Evolutionary conservation across 371 early-diverging fungal genomes (phyloP).

Genomic region (Dichotomocladium elegans): DNA sequence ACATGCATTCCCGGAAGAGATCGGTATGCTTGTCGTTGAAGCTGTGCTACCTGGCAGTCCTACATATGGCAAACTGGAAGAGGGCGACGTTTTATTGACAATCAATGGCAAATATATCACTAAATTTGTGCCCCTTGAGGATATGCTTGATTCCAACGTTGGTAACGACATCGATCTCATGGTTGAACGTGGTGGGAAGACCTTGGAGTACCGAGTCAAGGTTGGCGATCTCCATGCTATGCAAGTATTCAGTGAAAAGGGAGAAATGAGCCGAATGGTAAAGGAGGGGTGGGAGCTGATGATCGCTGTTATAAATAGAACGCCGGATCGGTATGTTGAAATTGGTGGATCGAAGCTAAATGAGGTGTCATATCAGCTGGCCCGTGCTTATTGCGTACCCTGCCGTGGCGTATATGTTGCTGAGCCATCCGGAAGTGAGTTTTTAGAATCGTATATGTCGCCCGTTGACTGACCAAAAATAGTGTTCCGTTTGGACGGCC

Average conservation of each 20-base stretch:
- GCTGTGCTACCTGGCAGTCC: constrained; percentile 85
- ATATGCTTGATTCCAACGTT: constrained; percentile 71
- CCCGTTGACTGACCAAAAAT: neutral
- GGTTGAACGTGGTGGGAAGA: constrained; percentile 76
- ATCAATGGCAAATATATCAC: constrained; percentile 77
- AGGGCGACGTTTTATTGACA: constrained; percentile 85
- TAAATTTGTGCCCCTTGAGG: constrained; percentile 83
- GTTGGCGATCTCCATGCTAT: constrained; percentile 77
- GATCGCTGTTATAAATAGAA: constrained; percentile 20
- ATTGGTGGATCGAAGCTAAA: constrained; percentile 87
- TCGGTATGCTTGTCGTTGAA: constrained; percentile 86
- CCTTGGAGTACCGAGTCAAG: constrained; percentile 50
- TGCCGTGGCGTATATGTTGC: constrained; percentile 86
- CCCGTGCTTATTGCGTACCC: constrained; percentile 75
- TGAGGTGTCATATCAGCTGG: constrained; percentile 86
- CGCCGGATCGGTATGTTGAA: constrained; percentile 79
- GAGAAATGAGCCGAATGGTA: neutral
- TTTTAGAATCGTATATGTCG: neutral
- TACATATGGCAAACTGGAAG: constrained; percentile 66
- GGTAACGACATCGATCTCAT: constrained; percentile 57
- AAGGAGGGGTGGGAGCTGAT: neutral
- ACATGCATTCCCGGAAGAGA: constrained; percentile 64
- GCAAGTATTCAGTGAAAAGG: constrained; percentile 33
- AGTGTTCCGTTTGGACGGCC: constrained; percentile 76
- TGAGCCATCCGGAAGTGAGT: constrained; percentile 48